A percentile compares a stretch with the other conserved stretches of the same genome.
Conservation (phyloP, 2,329 filamentous ascomycete species). For the Ophiocordyceps camponoti-saundersi region DNA sequence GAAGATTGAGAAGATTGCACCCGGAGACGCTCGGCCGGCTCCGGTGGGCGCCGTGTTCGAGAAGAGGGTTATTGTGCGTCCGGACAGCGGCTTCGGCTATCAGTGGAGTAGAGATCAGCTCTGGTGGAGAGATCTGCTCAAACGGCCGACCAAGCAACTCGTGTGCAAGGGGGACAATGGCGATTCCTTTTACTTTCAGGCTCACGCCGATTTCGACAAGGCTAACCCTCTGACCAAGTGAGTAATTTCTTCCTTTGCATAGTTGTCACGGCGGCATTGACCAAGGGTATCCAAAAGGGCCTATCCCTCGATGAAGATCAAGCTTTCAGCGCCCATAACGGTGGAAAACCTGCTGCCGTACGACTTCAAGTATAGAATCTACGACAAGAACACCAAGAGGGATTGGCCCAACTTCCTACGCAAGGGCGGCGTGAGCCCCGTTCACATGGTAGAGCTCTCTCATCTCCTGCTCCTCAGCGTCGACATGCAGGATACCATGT, state of each 20-base stretch:
- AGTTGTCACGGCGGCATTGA: neutral
- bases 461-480: conserved; percentile 84
- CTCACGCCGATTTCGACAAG: conserved; percentile 72
- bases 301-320: conserved; percentile 90
- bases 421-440: conserved; percentile 90
- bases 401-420: conserved; percentile 98
- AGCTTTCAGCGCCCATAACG: conserved; percentile 81
- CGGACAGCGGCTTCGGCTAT: conserved; percentile 92
- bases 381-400: conserved; percentile 95
- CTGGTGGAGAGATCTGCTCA: conserved; percentile 85
- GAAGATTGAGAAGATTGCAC: conserved; percentile 95
- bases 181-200: conserved; percentile 92
- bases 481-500: conserved; percentile 91
- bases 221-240: conserved; percentile 65
- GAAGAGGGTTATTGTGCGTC: conserved; percentile 74
- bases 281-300: conserved; percentile 25
- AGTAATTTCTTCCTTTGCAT: conserved; percentile 9
- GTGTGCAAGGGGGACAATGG: conserved; percentile 76
- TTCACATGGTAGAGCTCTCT: conserved; percentile 91
- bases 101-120: conserved; percentile 81
- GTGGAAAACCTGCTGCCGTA: conserved; percentile 90
- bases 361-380: conserved; percentile 98
- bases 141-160: conserved; percentile 68
- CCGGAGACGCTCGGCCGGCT: conserved; percentile 75
- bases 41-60: conserved; percentile 85